A percentile compares a stretch with the other conserved stretches of the same genome.
These are phyloP conservation scores for Phytophthora pseudosyringae DNA, from an alignment of 352 stramenopile genomes.

Conservation along the genomic window DNA sequence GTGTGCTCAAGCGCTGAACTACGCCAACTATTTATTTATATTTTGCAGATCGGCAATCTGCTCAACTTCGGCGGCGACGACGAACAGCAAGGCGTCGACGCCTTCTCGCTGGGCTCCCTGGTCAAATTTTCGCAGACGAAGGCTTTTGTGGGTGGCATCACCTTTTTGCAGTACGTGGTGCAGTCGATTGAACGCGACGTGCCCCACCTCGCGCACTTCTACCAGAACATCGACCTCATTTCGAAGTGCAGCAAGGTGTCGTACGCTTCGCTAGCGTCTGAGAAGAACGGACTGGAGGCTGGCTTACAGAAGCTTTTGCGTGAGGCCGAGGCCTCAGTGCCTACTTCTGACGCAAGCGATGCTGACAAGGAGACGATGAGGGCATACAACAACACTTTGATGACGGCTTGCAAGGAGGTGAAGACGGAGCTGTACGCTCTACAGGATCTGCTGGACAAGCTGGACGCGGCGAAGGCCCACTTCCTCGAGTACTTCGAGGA, in stretches of 20 bases:
- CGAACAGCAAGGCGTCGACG: slow-evolving; percentile 46
- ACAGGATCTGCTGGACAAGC: slow-evolving; percentile 53
- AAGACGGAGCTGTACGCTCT: slow-evolving; percentile 64
- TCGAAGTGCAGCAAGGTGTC: slow-evolving; percentile 78
- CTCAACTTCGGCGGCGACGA: slow-evolving; percentile 77
- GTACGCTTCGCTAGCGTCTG: slow-evolving; percentile 61
- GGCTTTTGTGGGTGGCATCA: slow-evolving; percentile 82
- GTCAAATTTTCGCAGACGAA: slow-evolving; percentile 90
- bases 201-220: slow-evolving; percentile 74
- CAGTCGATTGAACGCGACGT: slow-evolving; percentile 86
- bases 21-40: slow-evolving; percentile 88
- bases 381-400: slow-evolving; percentile 53
- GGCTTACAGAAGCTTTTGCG: slow-evolving; percentile 60
- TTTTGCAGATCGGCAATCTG: slow-evolving; percentile 82
- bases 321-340: slow-evolving; percentile 49
- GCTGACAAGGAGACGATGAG: slow-evolving; percentile 39
- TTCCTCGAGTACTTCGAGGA: slow-evolving; percentile 89
- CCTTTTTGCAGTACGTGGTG: slow-evolving; percentile 88
- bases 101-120: slow-evolving; percentile 80
- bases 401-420: slow-evolving; percentile 66
- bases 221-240: slow-evolving; percentile 80
- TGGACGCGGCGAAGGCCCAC: slow-evolving; percentile 66
- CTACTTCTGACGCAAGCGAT: slow-evolving; percentile 26
- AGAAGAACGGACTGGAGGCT: slow-evolving; percentile 77
- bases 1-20: slow-evolving; percentile 77